Evolutionary conservation across 1,284 basidiomycete genomes (phyloP).

Genomic region (Dichomitus squalens): DNA sequence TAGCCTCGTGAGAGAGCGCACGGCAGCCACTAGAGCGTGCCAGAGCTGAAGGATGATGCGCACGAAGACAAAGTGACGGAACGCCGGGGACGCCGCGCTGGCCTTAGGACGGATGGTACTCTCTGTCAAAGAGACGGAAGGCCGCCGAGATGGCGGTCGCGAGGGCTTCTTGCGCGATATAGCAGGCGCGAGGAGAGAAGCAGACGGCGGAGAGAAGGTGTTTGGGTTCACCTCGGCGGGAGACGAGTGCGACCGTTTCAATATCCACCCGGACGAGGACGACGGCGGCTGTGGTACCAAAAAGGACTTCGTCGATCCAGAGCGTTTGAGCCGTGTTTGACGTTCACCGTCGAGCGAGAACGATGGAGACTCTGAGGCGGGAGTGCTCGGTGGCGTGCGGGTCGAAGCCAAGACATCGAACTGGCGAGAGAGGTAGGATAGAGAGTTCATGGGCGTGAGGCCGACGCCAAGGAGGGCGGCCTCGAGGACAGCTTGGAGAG

Average conservation of each 20-base stretch:
- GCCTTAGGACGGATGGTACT: slow-evolving; percentile 26
- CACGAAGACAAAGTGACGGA: slow-evolving; percentile 54
- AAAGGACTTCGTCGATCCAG: slow-evolving; percentile 62
- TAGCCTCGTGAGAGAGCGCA: slow-evolving; percentile 41
- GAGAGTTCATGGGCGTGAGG: slow-evolving; percentile 36
- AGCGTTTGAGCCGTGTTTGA: slow-evolving; percentile 43
- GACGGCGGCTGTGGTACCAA: slow-evolving; percentile 40
- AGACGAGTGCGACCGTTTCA: slow-evolving; percentile 55
- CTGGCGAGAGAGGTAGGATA: slow-evolving; percentile 38
- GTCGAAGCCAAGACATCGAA: slow-evolving; percentile 38
- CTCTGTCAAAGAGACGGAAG: slow-evolving; percentile 29
- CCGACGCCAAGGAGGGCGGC: slow-evolving; percentile 26
- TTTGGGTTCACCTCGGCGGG: slow-evolving; percentile 40
- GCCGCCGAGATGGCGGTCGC: slow-evolving; percentile 27
- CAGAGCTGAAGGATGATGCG: slow-evolving; percentile 54
- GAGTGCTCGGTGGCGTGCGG: slow-evolving; percentile 50
- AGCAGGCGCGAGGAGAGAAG: slow-evolving; percentile 26
- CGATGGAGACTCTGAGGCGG: slow-evolving; percentile 37
- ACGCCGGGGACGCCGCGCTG: slow-evolving; percentile 29
- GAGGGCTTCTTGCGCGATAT: slow-evolving; percentile 23
- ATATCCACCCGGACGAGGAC: slow-evolving; percentile 19
- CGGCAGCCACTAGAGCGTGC: slow-evolving; percentile 51
- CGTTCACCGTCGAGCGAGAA: slow-evolving; percentile 29
- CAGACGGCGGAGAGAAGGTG: slow-evolving; percentile 19
- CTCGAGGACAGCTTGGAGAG: slow-evolving; percentile 21